Percentiles rank a stretch among this genome's conserved stretches.
Conservation (phyloP, 495 filamentous ascomycete genomes). For the Astrocystis sublimbata region DNA sequence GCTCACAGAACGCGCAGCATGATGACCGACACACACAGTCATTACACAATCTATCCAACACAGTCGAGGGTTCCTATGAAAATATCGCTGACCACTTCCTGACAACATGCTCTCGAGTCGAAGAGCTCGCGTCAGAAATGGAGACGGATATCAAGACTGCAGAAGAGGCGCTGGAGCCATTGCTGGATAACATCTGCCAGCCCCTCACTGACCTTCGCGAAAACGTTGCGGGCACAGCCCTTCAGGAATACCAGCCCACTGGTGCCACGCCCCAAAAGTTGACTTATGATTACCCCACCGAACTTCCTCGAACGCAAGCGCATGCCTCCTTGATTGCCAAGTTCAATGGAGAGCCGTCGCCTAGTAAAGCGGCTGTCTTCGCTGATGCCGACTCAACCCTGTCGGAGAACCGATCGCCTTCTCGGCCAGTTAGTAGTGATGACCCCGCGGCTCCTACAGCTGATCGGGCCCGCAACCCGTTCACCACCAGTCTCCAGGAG, state of each 20-base stretch:
- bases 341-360: conserved; percentile 45
- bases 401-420: conserved; percentile 27
- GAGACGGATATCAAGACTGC: conserved; percentile 53
- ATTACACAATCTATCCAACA: conserved; percentile 59
- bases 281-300: conserved; percentile 71
- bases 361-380: conserved; percentile 39
- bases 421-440: conserved; percentile 26
- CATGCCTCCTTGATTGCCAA: conserved; percentile 68
- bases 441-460: conserved; percentile 12
- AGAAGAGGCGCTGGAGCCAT: conserved; percentile 55
- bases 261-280: conserved; percentile 82
- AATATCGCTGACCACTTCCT: conserved; percentile 66
- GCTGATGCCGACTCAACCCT: conserved; percentile 33
- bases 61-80: conserved; percentile 68
- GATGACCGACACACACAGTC: conserved; percentile 64
- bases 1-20: conserved; percentile 76
- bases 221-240: conserved; percentile 57
- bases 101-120: conserved; percentile 60
- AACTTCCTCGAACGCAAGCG: conserved; percentile 71
- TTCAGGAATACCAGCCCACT: conserved; percentile 80
- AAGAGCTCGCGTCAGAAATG: conserved; percentile 65
- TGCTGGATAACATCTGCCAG: conserved; percentile 61
- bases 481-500: conserved; percentile 44
- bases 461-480: conserved; percentile 20
- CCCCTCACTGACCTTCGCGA: conserved; percentile 70